Base-by-base conservation (phyloP, 805 yeast species). In the Yarrowia bubula region DNA sequence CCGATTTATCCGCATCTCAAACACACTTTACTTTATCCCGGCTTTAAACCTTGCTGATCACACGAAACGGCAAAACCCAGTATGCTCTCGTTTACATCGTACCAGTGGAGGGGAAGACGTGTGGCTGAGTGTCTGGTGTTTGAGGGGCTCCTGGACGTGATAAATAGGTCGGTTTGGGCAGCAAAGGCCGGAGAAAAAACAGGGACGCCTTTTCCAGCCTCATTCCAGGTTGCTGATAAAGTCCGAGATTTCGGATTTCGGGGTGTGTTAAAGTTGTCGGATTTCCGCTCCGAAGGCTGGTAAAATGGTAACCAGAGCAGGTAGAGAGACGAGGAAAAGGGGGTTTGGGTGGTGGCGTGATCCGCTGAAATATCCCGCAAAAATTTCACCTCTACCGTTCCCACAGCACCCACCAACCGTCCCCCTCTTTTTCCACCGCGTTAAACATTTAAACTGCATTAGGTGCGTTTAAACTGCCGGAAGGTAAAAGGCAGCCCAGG, bases 21-120 rank as follows among this genome's bases (percentile, higher is more conserved):
- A 22, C 28, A 22, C 28, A 5, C 28, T 22, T 22, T 22, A 22
- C 4, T 22, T 48, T 48, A 48, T 48, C 55, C 32, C 55, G 55
- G 55, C 33, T 35, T 9, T 48, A 48, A 48, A 48, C 55, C 55
- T 48, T 48, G 55, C 55, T 35, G 31, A 47, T 48, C 41, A 22
- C 3, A 22, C 8, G 15, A 48, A 48, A 48, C 55, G 55, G 55
- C 55, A 35, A 9, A 48, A 48, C 55, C 55, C 35, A 33, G 41
- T 17, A 41, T 22, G 28, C 28, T 22, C 17, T 48, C 55, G 55
- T 48, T 48, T 48, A 35, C 18, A 11, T 48, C 55, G 55, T 48
- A 48, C n/a, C 41, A 17, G 41, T 22, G 38, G 38, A 35, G 38
- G 38, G 13, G 28, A 22, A 35, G 13, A 11, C 13, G 38, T 11